Base-by-base conservation (phyloP, 495 filamentous ascomycete genomes). In the Pyrenula massariospora region DNA sequence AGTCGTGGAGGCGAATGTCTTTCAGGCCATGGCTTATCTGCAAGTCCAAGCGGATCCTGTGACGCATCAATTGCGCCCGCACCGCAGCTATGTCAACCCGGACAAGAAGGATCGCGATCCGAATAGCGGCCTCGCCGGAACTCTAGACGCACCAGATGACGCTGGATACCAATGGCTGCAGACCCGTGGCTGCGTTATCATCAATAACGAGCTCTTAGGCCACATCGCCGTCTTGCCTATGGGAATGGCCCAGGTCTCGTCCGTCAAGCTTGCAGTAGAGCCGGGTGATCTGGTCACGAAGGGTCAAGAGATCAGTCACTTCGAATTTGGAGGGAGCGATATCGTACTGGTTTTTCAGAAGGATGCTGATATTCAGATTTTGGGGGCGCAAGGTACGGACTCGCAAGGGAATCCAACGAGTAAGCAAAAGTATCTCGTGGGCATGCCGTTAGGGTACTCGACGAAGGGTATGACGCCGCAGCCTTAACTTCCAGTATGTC, bases 271-370 rank as follows among this genome's bases (percentile, higher is more conserved):
- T 8, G 65, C 66, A 3, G 69, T 68, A 0, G 48, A 63, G 42
- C 53, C 61, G 48, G 67, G 65, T n/a, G 42, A 64, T 3, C 2
- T 22, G 0, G 22, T 74, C 24, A 54, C 60, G 0, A 74, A 73
- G 55, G 68, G 72, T 2, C 57, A 73, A 0, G 68, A 73, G 53
- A 62, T 76, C 53, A 65, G 65, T 20, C 69, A 68, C 50, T 76
- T 76, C 61, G 63, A 72, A 54, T 74, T 73, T 56, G 72, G 73
- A 12, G 71, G 70, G 5, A 71, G 68, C 1, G 70, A 74, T 65
- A 60, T 71, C 23, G 64, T 72, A 36, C 22, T 68, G 2, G 64
- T 73, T 0, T 71, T 73, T 59, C 55, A 70, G 54, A 24, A 15
- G 56, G n/a, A n/a, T n/a, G n/a, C 11, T n/a, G n/a, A n/a, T n/a